Percentiles rank a stretch among this genome's conserved stretches.
phyloP scores from a whole-genome alignment of 1,284 basidiomycete species.

The Heterobasidion irregulare region DNA sequence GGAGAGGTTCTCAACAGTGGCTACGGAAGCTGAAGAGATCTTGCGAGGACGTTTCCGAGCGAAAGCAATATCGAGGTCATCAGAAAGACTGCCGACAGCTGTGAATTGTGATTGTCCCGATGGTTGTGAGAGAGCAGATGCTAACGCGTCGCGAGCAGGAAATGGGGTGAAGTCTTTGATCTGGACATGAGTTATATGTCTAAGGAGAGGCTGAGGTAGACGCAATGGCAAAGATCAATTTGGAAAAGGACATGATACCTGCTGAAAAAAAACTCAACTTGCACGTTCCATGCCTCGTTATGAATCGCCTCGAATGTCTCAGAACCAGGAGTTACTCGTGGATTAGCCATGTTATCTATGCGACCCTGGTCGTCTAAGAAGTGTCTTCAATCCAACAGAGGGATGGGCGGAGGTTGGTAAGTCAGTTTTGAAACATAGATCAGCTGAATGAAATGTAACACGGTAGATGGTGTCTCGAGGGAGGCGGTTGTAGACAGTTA shows the following conservation, averaged over 20 bases:
- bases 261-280: neutral
- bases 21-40: constrained; percentile 51
- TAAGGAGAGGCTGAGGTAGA: constrained; percentile 51
- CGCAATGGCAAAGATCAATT: neutral
- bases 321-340: neutral
- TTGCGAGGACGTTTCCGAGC: constrained; percentile 50
- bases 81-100: constrained; percentile 44
- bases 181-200: constrained; percentile 68
- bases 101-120: constrained; percentile 50
- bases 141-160: constrained; percentile 66
- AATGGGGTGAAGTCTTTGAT: constrained; percentile 77
- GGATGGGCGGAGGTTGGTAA: too few species aligned
- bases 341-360: too few species aligned
- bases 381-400: too few species aligned
- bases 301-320: neutral
- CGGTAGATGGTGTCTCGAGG: too few species aligned
- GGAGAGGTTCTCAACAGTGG: constrained; percentile 36
- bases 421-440: too few species aligned
- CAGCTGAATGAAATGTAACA: too few species aligned
- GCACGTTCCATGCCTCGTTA: neutral
- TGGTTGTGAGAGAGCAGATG: constrained; percentile 62
- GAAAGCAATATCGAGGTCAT: constrained; percentile 61
- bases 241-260: neutral
- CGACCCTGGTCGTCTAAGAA: too few species aligned
- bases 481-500: too few species aligned